phyloP scores from a whole-genome alignment of 1,284 basidiomycete genomes.

The Sphaerobolus stellatus region DNA sequence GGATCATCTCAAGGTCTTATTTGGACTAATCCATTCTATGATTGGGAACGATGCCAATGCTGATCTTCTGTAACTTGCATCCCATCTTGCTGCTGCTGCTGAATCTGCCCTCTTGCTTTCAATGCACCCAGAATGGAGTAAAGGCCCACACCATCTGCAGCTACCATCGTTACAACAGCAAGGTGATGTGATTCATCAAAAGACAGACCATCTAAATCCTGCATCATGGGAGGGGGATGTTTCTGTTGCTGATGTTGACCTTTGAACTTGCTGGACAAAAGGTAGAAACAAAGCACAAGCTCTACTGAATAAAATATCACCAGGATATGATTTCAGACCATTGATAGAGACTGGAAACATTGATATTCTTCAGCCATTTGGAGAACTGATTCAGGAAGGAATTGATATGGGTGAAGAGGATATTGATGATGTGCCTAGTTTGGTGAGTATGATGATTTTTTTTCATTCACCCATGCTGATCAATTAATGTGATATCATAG shows the following conservation, averaged over 20 bases:
- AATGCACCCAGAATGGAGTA: slow-evolving; percentile 8
- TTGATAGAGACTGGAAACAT: too few species aligned
- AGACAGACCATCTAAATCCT: slow-evolving; percentile 33
- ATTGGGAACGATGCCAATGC: slow-evolving; percentile 7
- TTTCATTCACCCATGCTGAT: too few species aligned
- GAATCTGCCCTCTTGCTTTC: neutral
- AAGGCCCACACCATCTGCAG: slow-evolving; percentile 1
- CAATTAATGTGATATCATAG: too few species aligned
- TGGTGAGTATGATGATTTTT: too few species aligned
- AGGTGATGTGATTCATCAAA: neutral
- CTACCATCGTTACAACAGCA: neutral
- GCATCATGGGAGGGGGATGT: slow-evolving; percentile 29
- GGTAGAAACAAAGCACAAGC: too few species aligned
- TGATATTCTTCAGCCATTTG: too few species aligned
- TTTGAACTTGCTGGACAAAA: too few species aligned
- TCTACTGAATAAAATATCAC: too few species aligned
- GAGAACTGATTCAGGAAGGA: too few species aligned
- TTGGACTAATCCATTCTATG: slow-evolving; percentile 10
- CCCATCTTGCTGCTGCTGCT: neutral
- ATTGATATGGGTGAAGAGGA: too few species aligned
- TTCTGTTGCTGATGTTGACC: slow-evolving; percentile 22
- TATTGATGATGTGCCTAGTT: too few species aligned
- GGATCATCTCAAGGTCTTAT: slow-evolving; percentile 7
- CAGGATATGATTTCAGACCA: too few species aligned
- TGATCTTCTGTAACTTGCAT: slow-evolving; percentile 4